A percentile compares a stretch with the other conserved stretches of the same genome.
These are phyloP conservation scores for Tieghemostelium lacteum DNA, from an alignment of 78 protist species.

Conservation along the genomic window DNA sequence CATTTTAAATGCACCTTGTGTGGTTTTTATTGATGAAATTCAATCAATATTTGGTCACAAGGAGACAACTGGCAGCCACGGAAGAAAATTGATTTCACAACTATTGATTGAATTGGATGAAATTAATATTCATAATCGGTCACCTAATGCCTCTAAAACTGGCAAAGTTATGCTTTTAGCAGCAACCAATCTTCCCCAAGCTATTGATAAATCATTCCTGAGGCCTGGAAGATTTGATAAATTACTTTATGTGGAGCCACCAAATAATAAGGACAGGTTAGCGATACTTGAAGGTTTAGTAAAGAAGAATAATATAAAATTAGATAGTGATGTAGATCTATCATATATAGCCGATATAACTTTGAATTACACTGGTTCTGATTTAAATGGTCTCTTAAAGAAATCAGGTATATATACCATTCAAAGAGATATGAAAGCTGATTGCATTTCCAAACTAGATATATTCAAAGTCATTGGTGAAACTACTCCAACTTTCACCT, in stretches of 20 bases:
- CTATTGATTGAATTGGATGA: constrained; percentile 99
- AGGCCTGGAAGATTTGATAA: constrained; percentile 99
- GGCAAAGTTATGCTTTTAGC: constrained; percentile 99
- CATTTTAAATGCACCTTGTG: constrained; percentile 98
- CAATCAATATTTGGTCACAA: constrained; percentile 99
- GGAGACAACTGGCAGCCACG: constrained; percentile 98
- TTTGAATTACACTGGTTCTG: constrained; percentile 99
- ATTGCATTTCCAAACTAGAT: not conserved
- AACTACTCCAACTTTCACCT: constrained; percentile 28
- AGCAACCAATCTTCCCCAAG: constrained; percentile 99
- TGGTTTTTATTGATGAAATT: constrained; percentile 99
- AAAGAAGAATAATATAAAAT: constrained; percentile 94
- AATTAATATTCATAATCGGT: constrained; percentile 85
- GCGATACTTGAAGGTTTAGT: constrained; percentile 92
- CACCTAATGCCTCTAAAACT: constrained; percentile 95
- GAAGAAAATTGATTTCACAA: constrained; percentile 99
- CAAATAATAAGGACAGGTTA: constrained; percentile 95
- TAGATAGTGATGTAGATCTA: constrained; percentile 94
- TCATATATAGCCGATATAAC: constrained; percentile 93
- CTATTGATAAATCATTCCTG: constrained; percentile 99
- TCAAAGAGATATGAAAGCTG: constrained; percentile 20
- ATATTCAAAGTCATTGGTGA: constrained; percentile 18
- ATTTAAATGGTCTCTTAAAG: constrained; percentile 98
- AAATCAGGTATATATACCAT: constrained; percentile 98
- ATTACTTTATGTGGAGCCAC: constrained; percentile 99